Evolutionary conservation across 305 asterid species (phyloP), one percentile per base, ranked within the genome.

Genomic region (Stenogyne calaminthoides): DNA sequence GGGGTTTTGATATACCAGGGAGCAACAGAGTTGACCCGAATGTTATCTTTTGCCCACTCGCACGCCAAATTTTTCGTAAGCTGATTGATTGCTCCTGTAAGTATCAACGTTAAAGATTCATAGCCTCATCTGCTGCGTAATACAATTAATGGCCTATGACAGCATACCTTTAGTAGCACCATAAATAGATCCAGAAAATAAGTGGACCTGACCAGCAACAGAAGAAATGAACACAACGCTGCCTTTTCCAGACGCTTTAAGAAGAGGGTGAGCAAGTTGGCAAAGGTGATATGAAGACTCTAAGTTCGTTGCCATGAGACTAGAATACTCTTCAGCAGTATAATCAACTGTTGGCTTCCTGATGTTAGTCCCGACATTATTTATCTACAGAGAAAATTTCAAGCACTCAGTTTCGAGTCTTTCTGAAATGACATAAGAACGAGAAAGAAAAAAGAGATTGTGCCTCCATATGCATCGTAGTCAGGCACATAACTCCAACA

Each of bases 1-100:
- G 99, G 79, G 65, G 99, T 94, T 75, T 71, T 88, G 88, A 88
- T 92, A 72, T 90, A 94, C 97, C 97, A 88, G 4, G 99, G 99
- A 20, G 99, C 96, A 69, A 92, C 96, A 66, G 80, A 76, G 78
- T 94, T 94, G 72, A 94, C 96, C 73, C 98, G 91, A 79, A 94
- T 90, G 73, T 77, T 80, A 78, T 94, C 98, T 80, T 88, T 88
- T 55, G 94, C 99, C 99, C 98, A 94, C 78, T 94, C 99, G 74
- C 98, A 92, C 14, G 99, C 92, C 85, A 94, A 77, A 78, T 94
- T 92, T 69, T 71, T 87, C 10, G 98, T 85, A 51, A 94, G 98
- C 69, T 94, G 99, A 83, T 94, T 92, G 60, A 92, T 85, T 74
- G 98, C 99, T 77, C 97, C 99, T 94, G 86, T n/a, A 44, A 73